phyloP scores from a whole-genome alignment of 331 rosid genomes.

The Quercus phellos region DNA sequence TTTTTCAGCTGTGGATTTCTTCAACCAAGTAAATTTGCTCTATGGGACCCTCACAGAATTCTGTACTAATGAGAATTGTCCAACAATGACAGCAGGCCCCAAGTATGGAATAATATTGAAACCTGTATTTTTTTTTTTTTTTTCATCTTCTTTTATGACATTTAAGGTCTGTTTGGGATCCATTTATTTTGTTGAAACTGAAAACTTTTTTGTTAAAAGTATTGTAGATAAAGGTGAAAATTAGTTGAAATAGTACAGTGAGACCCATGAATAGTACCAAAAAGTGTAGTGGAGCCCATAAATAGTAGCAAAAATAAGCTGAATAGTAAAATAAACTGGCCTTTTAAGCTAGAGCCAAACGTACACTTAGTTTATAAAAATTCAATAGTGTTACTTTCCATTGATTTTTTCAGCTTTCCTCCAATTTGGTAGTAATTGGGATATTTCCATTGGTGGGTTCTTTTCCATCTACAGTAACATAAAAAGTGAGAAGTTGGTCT shows the following conservation, averaged over 20 bases:
- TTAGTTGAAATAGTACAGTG: too few species aligned
- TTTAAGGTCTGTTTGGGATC: not conserved
- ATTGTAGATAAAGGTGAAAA: too few species aligned
- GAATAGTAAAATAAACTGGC: too few species aligned
- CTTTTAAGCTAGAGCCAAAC: too few species aligned
- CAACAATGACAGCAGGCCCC: conserved; percentile 79
- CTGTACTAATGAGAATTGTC: conserved; percentile 72
- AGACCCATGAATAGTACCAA: too few species aligned
- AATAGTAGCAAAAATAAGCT: too few species aligned
- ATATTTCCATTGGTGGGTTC: not conserved
- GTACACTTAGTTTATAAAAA: not conserved
- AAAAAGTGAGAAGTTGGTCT: not conserved
- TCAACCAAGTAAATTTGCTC: conserved; percentile 81
- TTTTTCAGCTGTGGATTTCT: conserved; percentile 74
- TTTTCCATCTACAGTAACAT: not conserved
- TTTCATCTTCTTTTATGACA: conserved; percentile 8
- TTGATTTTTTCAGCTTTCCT: conserved; percentile 16
- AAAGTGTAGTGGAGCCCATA: too few species aligned
- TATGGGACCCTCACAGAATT: conserved; percentile 84
- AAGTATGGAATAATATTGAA: conserved; percentile 33
- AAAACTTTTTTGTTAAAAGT: too few species aligned
- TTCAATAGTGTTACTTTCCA: conserved; percentile 7
- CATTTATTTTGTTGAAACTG: too few species aligned
- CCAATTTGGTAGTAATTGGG: conserved; percentile 1
- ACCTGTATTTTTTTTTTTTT: not conserved